Evolutionary conservation across 768 basidiomycete genomes (phyloP).

Genomic region (Tylopilus plumbeoviolaceoides): DNA sequence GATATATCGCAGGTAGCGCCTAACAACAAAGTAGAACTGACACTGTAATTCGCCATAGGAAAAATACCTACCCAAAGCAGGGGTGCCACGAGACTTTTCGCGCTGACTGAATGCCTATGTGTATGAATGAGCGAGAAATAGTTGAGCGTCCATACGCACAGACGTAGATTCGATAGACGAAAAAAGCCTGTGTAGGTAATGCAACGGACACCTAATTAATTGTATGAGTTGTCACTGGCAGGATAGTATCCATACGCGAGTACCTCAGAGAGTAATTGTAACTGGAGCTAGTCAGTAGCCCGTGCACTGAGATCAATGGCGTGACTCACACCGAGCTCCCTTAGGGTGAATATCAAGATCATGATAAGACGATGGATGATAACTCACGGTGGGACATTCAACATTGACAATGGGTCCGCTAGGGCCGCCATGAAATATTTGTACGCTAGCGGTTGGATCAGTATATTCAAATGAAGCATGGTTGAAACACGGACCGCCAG

Average conservation of each 20-base stretch:
- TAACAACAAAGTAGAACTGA: background rate
- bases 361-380: background rate
- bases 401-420: background rate
- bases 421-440: constrained; percentile 1
- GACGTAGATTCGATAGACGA: constrained; percentile 9
- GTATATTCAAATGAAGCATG: background rate
- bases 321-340: constrained; percentile 9
- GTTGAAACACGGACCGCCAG: constrained; percentile 3
- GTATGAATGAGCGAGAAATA: background rate
- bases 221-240: background rate
- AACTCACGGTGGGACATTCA: background rate
- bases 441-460: background rate
- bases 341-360: background rate
- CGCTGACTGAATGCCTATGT: background rate
- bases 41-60: background rate
- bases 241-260: too few species aligned
- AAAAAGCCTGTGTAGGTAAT: constrained; percentile 6
- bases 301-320: background rate
- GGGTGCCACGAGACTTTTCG: background rate
- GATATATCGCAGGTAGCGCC: background rate
- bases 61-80: constrained; percentile 7
- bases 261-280: constrained; percentile 5
- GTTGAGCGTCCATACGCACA: background rate
- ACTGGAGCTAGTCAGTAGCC: background rate
- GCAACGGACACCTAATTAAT: background rate